These are phyloP conservation scores for Cutaneotrichosporon cyanovorans DNA, from an alignment of 1,284 basidiomycete species.

Conservation along the genomic window DNA sequence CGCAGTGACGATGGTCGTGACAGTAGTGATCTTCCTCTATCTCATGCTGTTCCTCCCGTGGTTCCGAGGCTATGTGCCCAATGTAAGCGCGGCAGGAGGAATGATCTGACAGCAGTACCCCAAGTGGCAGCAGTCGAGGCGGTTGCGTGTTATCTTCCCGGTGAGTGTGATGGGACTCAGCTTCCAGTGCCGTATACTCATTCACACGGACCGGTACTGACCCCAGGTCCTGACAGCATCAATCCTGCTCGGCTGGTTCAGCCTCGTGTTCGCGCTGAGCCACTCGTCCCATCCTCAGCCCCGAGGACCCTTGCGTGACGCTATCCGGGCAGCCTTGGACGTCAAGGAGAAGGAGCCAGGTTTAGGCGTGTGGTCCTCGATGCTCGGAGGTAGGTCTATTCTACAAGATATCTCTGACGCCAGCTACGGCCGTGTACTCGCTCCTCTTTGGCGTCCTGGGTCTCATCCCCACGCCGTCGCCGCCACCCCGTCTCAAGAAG, in stretches of 20 bases:
- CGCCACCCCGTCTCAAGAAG: no score
- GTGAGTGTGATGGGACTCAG: constrained; percentile 18
- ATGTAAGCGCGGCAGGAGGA: constrained; percentile 24
- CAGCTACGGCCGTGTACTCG: constrained; percentile 39
- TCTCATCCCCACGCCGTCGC: constrained; percentile 32
- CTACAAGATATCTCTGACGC: not conserved
- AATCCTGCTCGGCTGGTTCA: constrained; percentile 40
- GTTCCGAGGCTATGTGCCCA: constrained; percentile 42
- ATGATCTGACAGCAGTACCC: constrained; percentile 33
- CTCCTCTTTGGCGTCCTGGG: constrained; percentile 39
- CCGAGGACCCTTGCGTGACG: constrained; percentile 23
- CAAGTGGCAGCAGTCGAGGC: constrained; percentile 42
- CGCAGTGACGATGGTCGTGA: constrained; percentile 24
- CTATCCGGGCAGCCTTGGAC: constrained; percentile 13
- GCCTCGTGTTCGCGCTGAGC: constrained; percentile 34
- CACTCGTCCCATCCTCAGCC: constrained; percentile 28
- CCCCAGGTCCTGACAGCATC: constrained; percentile 26
- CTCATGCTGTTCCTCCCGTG: constrained; percentile 44
- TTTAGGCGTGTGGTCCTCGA: constrained; percentile 29
- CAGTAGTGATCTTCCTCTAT: constrained; percentile 43
- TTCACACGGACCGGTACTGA: not conserved
- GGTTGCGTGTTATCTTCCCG: constrained; percentile 39
- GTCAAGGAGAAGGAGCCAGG: constrained; percentile 7
- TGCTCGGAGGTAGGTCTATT: constrained; percentile 31
- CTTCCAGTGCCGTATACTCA: not conserved